A percentile compares a stretch with the other conserved stretches of the same genome.
Conservation (phyloP, 148 eudicot species). For the Rhododendron henanense region DNA sequence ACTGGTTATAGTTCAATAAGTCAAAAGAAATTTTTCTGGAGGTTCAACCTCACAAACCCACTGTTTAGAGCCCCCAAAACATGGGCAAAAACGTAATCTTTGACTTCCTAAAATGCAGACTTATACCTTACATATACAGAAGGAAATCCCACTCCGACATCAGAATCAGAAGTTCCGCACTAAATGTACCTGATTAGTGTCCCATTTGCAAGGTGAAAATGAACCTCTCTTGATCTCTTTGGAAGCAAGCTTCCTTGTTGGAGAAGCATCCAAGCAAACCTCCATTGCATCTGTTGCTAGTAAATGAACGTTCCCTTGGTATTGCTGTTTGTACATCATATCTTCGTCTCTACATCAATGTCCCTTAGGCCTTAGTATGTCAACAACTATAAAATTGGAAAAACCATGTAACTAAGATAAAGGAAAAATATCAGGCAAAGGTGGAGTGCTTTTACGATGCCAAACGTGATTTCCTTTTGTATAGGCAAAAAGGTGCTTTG, state of each 20-base stretch:
- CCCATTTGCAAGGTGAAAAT: conserved; percentile 54
- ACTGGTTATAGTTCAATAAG: background rate
- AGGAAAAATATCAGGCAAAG: background rate
- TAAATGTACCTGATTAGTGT: conserved; percentile 67
- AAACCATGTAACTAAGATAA: conserved; percentile 1
- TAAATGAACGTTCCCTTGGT: conserved; percentile 54
- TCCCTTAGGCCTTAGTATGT: background rate
- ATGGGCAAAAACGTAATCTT: background rate
- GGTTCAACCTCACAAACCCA: background rate
- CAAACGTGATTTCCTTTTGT: conserved; percentile 41
- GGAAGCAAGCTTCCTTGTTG: conserved; percentile 52
- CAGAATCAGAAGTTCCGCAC: background rate
- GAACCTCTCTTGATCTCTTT: conserved; percentile 58
- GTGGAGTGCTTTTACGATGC: conserved; percentile 42
- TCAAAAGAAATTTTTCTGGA: background rate
- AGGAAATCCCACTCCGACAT: background rate
- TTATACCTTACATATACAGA: background rate
- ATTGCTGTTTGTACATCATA: conserved; percentile 21
- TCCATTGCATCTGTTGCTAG: conserved; percentile 24
- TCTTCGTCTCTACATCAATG: conserved; percentile 49
- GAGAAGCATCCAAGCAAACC: conserved; percentile 64
- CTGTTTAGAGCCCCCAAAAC: background rate
- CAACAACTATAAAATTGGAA: background rate
- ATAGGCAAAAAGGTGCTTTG: conserved; percentile 52
- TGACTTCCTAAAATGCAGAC: background rate